These are phyloP conservation scores for Sarocladiaceae sp. DNA, from an alignment of 2,329 filamentous ascomycete species.

Conservation along the genomic window DNA sequence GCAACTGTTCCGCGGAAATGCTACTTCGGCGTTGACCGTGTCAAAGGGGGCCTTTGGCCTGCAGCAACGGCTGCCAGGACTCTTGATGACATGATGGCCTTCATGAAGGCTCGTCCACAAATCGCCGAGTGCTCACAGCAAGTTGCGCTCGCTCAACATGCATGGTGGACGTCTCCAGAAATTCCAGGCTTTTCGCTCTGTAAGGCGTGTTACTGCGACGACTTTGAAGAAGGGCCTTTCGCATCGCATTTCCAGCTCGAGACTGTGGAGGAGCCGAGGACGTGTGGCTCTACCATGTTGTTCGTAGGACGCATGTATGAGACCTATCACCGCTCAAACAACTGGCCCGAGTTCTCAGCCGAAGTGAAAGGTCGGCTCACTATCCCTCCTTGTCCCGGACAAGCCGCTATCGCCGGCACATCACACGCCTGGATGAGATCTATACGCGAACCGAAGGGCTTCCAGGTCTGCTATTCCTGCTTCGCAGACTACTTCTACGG, in stretches of 20 bases:
- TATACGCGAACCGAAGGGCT: background rate
- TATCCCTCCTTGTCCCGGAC: background rate
- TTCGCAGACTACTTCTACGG: slow-evolving; percentile 12
- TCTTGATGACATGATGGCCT: slow-evolving; percentile 20
- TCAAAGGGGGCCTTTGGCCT: slow-evolving; percentile 25
- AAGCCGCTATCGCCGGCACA: background rate
- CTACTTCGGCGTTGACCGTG: slow-evolving; percentile 25
- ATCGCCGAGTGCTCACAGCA: slow-evolving; percentile 15
- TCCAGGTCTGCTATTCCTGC: slow-evolving; percentile 14
- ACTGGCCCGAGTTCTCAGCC: background rate
- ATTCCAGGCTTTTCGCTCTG: slow-evolving; percentile 29
- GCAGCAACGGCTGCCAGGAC: slow-evolving; percentile 21
- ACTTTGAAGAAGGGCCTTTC: slow-evolving; percentile 24
- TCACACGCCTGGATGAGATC: background rate
- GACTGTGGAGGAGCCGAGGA: background rate
- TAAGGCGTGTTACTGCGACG: slow-evolving; percentile 30
- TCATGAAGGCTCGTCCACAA: slow-evolving; percentile 20
- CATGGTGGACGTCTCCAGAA: slow-evolving; percentile 28
- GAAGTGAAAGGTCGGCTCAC: background rate
- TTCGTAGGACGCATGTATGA: background rate
- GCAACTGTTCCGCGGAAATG: slow-evolving; percentile 22
- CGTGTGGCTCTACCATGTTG: background rate
- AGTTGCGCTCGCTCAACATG: slow-evolving; percentile 12
- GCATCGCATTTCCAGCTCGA: slow-evolving; percentile 20
- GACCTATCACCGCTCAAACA: background rate